Conservation (phyloP, 257 asterid species). For the Rauvolfia tetraphylla region DNA sequence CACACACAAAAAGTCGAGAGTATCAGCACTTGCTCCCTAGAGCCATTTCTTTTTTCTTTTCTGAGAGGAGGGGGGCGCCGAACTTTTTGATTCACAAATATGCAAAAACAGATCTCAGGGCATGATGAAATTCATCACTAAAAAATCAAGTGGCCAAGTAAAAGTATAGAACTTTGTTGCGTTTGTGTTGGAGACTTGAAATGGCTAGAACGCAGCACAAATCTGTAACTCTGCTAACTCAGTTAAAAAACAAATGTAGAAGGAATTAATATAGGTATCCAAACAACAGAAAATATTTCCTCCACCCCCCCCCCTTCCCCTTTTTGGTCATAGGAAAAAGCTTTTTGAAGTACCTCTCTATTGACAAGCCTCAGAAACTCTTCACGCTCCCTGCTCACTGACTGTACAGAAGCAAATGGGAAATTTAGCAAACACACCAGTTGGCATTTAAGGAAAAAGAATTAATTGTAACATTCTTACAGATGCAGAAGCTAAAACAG, state of each 20-base stretch:
- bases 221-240: background rate
- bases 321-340: background rate
- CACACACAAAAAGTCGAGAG: background rate
- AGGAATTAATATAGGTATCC: background rate
- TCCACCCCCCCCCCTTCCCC: background rate
- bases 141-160: background rate
- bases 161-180: background rate
- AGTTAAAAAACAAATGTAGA: background rate
- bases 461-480: slow-evolving; percentile 32
- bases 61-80: too few relatives aligned
- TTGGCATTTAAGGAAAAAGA: slow-evolving; percentile 1
- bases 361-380: slow-evolving; percentile 84
- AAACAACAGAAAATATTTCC: too few relatives aligned
- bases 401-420: slow-evolving; percentile 38
- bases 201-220: background rate
- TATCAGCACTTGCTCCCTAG: background rate
- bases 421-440: slow-evolving; percentile 7
- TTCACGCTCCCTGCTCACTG: slow-evolving; percentile 87
- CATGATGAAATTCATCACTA: background rate
- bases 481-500: slow-evolving; percentile 89
- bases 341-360: slow-evolving; percentile 55
- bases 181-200: background rate
- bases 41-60: background rate
- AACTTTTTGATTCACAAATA: too few relatives aligned
- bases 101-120: too few relatives aligned